Evolutionary conservation across 2,329 filamentous ascomycete genomes (phyloP), one percentile per base, ranked within the genome.

Genomic region (Diaporthe citriasiana): DNA sequence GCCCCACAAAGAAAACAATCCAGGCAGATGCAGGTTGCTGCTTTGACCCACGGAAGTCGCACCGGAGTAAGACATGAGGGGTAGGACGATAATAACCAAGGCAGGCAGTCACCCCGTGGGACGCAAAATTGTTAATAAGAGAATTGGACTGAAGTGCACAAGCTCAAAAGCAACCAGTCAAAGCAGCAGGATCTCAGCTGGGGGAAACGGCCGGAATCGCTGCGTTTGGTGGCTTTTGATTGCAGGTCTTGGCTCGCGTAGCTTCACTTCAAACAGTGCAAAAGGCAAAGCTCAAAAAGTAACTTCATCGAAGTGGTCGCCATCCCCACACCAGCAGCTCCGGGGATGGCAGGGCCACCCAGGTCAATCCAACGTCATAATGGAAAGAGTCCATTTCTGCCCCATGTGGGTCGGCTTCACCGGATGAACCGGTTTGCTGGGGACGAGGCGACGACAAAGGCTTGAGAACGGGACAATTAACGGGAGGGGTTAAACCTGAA

Each of bases 61-160:
- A 71, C 56, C 38, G 45, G 45, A 40, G 70, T 30, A 60, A 71
- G 70, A 71, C 70, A 71, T 71, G 70, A 63, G 70, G 70, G 70
- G 47, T 42, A 42, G 25, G 8, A 15, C 22, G 6, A 42, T n/a
- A 40, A 53, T 19, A 19, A 71, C 40, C 38, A 63, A 63, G 50
- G 50, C 25, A 70, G 51, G 19, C 56, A 30, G 50, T 53, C 56
- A 53, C 42, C n/a, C n/a, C n/a, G n/a, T n/a, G n/a, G n/a, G n/a
- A n/a, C n/a, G 25, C 45, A 50, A 12, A 27, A n/a, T n/a, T n/a
- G n/a, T n/a, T n/a, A n/a, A n/a, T n/a, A n/a, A 33, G 19, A 47
- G 25, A 50, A 70, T 15, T 22, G 17, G 25, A 47, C 12, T n/a
- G 25, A 38, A 70, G 9, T 22, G 22, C 50, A 45, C 17, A 22